phyloP scores from a whole-genome alignment of 179 eudicot genomes.

The Spinacia oleracea region DNA sequence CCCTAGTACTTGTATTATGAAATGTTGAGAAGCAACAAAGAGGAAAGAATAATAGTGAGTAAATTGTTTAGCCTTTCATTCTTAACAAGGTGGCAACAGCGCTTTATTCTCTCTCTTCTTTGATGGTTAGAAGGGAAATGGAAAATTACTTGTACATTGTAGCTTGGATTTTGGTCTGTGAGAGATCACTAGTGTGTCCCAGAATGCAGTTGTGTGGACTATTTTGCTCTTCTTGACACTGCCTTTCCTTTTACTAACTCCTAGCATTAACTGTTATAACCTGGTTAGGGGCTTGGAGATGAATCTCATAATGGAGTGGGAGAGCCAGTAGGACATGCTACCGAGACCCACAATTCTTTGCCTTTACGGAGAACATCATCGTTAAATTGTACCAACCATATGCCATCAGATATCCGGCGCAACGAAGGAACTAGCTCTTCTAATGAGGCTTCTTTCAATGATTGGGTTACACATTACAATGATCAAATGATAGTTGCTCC shows the following conservation, averaged over 20 bases:
- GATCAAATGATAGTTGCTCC: constrained; percentile 18
- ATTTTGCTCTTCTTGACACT: neutral
- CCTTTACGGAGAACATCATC: constrained; percentile 18
- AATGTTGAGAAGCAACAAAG: neutral
- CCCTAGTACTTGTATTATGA: neutral
- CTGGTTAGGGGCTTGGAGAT: constrained; percentile 22
- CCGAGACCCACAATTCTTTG: constrained; percentile 7
- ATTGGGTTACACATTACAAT: constrained; percentile 5
- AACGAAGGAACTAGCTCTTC: constrained; percentile 11
- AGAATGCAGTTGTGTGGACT: neutral
- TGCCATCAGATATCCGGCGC: constrained; percentile 5
- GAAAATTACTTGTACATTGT: too few relatives aligned
- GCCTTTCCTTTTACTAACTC: neutral
- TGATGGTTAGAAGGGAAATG: neutral
- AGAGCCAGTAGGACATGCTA: constrained; percentile 13
- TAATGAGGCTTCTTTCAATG: constrained; percentile 7
- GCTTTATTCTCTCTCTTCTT: neutral
- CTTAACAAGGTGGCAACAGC: neutral
- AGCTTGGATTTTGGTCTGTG: neutral
- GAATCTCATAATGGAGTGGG: constrained; percentile 17
- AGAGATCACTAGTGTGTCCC: neutral
- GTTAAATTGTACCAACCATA: constrained; percentile 9
- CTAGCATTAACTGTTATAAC: neutral
- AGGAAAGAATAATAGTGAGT: neutral
- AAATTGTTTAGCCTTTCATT: neutral